Evolutionary conservation across 345 rosid genomes (phyloP), one percentile per base, ranked within the genome.

Genomic region (Eucalyptus leucophloia): DNA sequence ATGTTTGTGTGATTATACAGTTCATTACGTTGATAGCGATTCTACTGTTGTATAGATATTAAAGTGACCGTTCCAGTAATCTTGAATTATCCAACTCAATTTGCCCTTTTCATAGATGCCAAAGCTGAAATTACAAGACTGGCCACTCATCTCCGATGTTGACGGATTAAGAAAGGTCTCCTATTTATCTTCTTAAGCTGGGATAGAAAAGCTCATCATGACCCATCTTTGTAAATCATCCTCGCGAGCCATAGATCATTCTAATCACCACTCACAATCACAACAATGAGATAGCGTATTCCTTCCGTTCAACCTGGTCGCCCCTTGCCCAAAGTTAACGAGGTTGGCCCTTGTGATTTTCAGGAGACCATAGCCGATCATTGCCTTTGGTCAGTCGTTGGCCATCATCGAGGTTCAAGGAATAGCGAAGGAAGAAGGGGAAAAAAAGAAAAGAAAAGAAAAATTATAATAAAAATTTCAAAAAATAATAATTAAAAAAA

Each of bases 351-450:
- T 56, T 26, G 30, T 26, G 28, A 11, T 4, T 12, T 24, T 23
- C 2, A 0, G 6, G 62, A 3, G 13, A 2, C 7, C 62, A 23
- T 56, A 21, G 62, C 13, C 3, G 0, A 3, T 56, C 13, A 6
- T 56, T 56, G 62, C 30, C 14, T 56, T 56, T 56, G 62, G 62
- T 11, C 0, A 0, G 6, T 56, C 3, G 3, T 11, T 2, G 13
- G 2, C 62, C 13, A 23, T 24, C 4, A 10, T 24, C 0, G 3
- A 56, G 14, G 62, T 30, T 56, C 2, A 1, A 12, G 5, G 14
- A 56, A 3, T 9, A 0, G 30, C 0, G 0, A 1, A 56, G 3
- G 14, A 56, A 56, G 30, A 24, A 10, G 30, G 62, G 3, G 9
- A 54, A 54, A 24, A 23, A 45, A 45, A 45, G 8, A 8, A 53